Base-by-base conservation (phyloP, 192 early-diverging fungal genomes). In the Podila epicladia region DNA sequence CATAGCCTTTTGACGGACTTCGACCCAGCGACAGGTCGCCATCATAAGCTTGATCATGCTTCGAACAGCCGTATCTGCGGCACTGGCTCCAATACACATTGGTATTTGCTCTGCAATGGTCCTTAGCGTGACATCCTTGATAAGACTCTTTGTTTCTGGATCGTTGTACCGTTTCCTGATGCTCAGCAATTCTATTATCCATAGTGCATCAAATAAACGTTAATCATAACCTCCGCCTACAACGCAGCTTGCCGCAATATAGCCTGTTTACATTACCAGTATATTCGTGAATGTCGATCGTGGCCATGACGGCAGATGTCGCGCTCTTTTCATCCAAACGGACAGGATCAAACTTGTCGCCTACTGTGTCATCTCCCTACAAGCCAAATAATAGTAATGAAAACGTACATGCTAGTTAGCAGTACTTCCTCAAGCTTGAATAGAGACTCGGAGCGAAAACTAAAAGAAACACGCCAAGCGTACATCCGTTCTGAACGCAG, bases 31-130 rank as follows among this genome's bases (percentile, higher is more conserved):
- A 69, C 71, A 72, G 9, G 77, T 80, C 13, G 67, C 71, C 66
- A 73, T 73, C 77, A 80, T 80, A 20, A 80, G 65, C 48, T 80
- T 80, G 60, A 73, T 80, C 15, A 80, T 26, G 29, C 77, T 73
- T 12, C 77, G 70, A 4, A 80, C 71, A 1, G 66, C 58, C 0
- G 67, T 31, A 17, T 80, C 77, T 15, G 63, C 66, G 26, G 77
- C 71, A 20, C 71, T 68, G 9, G 41, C 66, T 13, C 77, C 67
- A 9, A 65, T 53, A 5, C 64, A 49, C 12, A 24, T 50, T 1
- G 70, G 71, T 3, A 80, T 50, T 29, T 80, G 65, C 15, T 73
- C 77, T 67, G 65, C 72, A 62, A 80, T 72, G 9, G 71, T 80
- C 32, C 68, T 49, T 26, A 80, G 49, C 3, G 77, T 67, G 2